Conservation (phyloP, 2,329 filamentous ascomycete genomes). For the Helotiales sp. region DNA sequence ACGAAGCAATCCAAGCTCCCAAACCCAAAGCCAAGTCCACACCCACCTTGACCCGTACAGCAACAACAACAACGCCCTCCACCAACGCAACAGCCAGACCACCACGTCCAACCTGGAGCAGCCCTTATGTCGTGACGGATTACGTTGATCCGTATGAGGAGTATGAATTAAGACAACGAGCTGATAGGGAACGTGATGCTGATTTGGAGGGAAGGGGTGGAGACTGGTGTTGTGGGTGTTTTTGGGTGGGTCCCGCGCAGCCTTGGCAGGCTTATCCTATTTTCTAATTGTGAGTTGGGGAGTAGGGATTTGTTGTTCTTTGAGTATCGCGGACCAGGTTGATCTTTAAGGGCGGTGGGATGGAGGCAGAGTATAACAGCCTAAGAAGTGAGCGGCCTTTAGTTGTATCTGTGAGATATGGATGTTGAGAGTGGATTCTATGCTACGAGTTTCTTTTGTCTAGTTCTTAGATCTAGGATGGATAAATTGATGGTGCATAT, state of each 20-base stretch:
- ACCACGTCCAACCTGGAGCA: not conserved
- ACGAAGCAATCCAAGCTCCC: not conserved
- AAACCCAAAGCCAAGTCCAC: not conserved
- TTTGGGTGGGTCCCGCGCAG: slow-evolving; percentile 12
- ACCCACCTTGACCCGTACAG: not conserved
- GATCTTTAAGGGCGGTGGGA: not conserved
- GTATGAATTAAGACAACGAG: not conserved
- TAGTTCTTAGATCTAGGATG: no score
- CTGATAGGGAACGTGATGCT: not conserved
- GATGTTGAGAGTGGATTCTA: no score
- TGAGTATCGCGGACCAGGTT: no score
- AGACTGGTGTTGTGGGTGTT: slow-evolving; percentile 20
- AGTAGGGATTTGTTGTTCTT: not conserved
- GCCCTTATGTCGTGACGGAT: not conserved
- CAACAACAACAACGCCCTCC: not conserved
- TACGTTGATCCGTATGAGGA: not conserved
- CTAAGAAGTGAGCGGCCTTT: no score
- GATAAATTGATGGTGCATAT: no score
- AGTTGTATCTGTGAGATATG: no score
- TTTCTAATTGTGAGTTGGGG: slow-evolving; percentile 2
- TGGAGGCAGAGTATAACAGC: not conserved
- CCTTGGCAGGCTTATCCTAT: slow-evolving; percentile 9
- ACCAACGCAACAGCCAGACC: no score
- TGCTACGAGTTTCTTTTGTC: no score
- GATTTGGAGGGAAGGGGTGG: not conserved